These are phyloP conservation scores for Nelumbo lutea DNA, from an alignment of 164 flowering plant species.

Conservation along the genomic window DNA sequence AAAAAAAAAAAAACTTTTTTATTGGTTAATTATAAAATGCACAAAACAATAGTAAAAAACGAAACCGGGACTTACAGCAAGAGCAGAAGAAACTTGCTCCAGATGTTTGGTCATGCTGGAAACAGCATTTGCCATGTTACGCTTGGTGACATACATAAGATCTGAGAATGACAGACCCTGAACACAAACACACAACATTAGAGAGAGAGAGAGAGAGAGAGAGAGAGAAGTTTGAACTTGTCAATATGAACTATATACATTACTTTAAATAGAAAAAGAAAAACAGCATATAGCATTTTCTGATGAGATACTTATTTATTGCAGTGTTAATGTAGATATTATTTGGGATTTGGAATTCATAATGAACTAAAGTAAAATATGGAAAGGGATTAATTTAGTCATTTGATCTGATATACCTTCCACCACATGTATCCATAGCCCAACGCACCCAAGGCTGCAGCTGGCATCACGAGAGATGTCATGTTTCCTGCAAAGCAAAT, in stretches of 20 bases:
- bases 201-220: background rate
- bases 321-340: background rate
- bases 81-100: conserved; percentile 62
- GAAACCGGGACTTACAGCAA: conserved; percentile 54
- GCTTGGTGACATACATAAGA: conserved; percentile 87
- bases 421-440: conserved; percentile 99
- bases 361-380: too few relatives aligned
- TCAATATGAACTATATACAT: too few relatives aligned
- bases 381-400: too few relatives aligned
- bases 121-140: conserved; percentile 86
- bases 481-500: conserved; percentile 34
- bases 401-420: conserved; percentile 50
- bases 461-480: conserved; percentile 50
- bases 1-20: too few relatives aligned
- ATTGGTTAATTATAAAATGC: too few relatives aligned
- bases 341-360: too few relatives aligned
- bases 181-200: background rate
- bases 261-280: too few relatives aligned
- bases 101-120: conserved; percentile 71
- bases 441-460: conserved; percentile 69
- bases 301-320: background rate
- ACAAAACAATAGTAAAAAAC: background rate
- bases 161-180: conserved; percentile 86
- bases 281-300: background rate
- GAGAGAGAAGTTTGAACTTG: background rate